A percentile compares a stretch with the other conserved stretches of the same genome.
These are phyloP conservation scores for Ophiostoma sp. DNA, from an alignment of 2,329 filamentous ascomycete genomes.

Conservation along the genomic window DNA sequence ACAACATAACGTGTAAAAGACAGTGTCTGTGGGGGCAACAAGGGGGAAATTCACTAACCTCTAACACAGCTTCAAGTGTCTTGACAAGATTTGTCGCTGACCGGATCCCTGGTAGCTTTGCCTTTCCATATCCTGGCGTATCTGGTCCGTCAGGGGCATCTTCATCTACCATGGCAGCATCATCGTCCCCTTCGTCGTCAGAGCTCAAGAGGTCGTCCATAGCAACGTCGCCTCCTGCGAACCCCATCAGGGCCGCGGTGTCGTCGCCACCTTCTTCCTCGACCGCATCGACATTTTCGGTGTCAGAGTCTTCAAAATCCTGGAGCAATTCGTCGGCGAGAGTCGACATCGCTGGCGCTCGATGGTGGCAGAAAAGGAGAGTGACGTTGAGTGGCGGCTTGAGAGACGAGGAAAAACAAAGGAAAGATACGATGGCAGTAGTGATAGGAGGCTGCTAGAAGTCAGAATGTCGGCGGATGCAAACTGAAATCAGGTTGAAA, in stretches of 20 bases:
- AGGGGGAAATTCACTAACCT: slow-evolving; percentile 54
- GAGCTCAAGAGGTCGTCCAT: slow-evolving; percentile 56
- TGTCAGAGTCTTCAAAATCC: slow-evolving; percentile 81
- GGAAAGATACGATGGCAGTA: too few species aligned
- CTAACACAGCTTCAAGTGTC: slow-evolving; percentile 70
- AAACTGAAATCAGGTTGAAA: neutral
- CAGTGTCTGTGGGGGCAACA: slow-evolving; percentile 29
- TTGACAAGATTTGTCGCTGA: slow-evolving; percentile 77
- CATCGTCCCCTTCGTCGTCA: slow-evolving; percentile 50
- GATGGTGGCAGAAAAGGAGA: neutral
- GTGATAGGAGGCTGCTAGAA: too few species aligned
- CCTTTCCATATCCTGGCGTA: slow-evolving; percentile 69
- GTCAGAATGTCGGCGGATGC: neutral
- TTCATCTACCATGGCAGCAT: slow-evolving; percentile 47
- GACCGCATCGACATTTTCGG: slow-evolving; percentile 62
- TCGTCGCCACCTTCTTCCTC: slow-evolving; percentile 45
- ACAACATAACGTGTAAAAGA: slow-evolving; percentile 26
- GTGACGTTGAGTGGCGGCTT: neutral
- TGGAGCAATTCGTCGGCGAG: slow-evolving; percentile 88
- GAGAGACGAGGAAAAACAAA: too few species aligned
- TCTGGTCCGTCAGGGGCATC: slow-evolving; percentile 55
- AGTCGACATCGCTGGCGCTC: slow-evolving; percentile 63
- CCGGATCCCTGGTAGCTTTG: slow-evolving; percentile 72
- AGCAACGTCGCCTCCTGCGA: slow-evolving; percentile 45
- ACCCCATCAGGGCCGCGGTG: slow-evolving; percentile 36